Evolutionary conservation across 2,329 filamentous ascomycete genomes (phyloP).

Genomic region (Colletotrichum cereale): DNA sequence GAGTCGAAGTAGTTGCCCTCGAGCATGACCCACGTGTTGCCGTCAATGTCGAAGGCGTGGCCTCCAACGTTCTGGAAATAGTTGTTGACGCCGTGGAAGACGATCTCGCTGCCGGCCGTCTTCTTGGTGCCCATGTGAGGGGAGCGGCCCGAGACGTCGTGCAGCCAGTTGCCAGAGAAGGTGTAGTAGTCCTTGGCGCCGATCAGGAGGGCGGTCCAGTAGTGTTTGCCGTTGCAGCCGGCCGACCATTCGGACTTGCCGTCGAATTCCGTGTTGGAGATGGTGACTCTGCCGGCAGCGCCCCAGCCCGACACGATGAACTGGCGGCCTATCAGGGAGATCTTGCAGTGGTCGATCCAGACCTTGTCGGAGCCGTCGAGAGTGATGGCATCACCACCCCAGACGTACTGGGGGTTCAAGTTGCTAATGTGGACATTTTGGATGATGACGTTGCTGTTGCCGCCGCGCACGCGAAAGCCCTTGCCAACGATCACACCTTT

Average conservation of each 20-base stretch:
- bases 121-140: constrained; percentile 44
- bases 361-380: constrained; percentile 47
- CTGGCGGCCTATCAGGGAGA: constrained; percentile 56
- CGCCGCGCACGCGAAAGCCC: constrained; percentile 58
- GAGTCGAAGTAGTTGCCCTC: constrained; percentile 54
- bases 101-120: constrained; percentile 24
- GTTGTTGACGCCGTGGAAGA: constrained; percentile 48
- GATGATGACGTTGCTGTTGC: constrained; percentile 62
- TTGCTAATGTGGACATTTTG: constrained; percentile 62
- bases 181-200: constrained; percentile 45
- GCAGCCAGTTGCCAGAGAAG: constrained; percentile 46
- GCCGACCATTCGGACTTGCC: constrained; percentile 49
- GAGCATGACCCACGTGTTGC: constrained; percentile 44
- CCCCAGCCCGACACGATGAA: constrained; percentile 54
- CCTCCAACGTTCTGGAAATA: constrained; percentile 47
- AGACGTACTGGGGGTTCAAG: constrained; percentile 54
- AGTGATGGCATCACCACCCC: constrained; percentile 52
- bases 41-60: constrained; percentile 66
- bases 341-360: constrained; percentile 54
- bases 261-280: constrained; percentile 56
- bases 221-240: constrained; percentile 49
- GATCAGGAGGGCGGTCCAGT: constrained; percentile 49
- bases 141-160: constrained; percentile 46
- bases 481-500: constrained; percentile 51
- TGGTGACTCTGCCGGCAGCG: constrained; percentile 48